phyloP scores from a whole-genome alignment of 352 stramenopile species.

The Phytopythium litorale region DNA sequence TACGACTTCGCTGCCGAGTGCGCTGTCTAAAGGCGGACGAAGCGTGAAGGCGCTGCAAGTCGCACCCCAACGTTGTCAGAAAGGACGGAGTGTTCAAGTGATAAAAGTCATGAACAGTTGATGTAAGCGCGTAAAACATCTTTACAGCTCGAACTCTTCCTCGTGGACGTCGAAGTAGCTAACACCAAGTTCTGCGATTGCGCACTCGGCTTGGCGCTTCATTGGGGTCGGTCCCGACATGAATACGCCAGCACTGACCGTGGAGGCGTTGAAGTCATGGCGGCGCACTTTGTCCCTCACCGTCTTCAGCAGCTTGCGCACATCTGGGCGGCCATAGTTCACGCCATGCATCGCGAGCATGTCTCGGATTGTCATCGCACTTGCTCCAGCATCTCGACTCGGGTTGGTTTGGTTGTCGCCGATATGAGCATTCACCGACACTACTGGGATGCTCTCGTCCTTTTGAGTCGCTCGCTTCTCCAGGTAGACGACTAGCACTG shows the following conservation, averaged over 20 bases:
- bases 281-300: neutral
- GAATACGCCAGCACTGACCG: neutral
- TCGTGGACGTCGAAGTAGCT: constrained; percentile 2
- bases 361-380: neutral
- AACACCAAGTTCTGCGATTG: neutral
- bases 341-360: neutral
- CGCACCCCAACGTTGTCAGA: neutral
- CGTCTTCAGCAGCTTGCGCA: neutral
- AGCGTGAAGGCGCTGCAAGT: neutral
- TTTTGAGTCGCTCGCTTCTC: neutral
- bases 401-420: neutral
- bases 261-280: neutral
- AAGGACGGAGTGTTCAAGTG: neutral
- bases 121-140: neutral
- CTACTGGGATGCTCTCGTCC: neutral
- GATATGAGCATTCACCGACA: neutral
- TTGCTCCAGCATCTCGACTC: too few relatives aligned
- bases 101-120: neutral
- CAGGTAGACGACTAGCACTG: neutral
- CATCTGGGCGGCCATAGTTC: neutral
- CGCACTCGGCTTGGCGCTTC: neutral
- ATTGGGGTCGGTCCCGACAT: constrained; percentile 1
- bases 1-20: constrained; percentile 36
- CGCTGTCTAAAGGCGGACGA: constrained; percentile 11
- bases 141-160: constrained; percentile 4